Base-by-base conservation (phyloP, 805 yeast genomes). In the Myxozyma kluyveri region DNA sequence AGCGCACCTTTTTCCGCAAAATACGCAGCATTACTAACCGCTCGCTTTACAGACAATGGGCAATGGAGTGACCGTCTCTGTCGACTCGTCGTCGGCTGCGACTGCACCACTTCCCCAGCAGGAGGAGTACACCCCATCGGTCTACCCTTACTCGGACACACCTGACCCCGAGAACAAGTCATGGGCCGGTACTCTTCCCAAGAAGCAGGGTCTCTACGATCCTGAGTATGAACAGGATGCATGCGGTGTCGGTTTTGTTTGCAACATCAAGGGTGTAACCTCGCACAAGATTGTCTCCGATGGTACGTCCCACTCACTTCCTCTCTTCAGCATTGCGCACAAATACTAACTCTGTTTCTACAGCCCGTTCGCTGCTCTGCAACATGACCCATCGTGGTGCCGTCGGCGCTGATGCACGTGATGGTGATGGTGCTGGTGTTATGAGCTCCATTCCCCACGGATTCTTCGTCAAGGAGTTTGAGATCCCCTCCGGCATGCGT, bases 321-420 rank as follows among this genome's bases (percentile, higher is more conserved):
- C 17, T 9, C 26, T 33, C 14, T 17, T 23, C 26, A 3, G 21
- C n/a, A 21, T 19, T n/a, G 42, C n/a, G n/a, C 36, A n/a, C 31
- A 23, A 10, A 31, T 18, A n/a, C n/a, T n/a, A 10, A 29, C 38
- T n/a, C 42, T 26, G 17, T 26, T 9, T 19, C 17, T 3, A 17
- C 42, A 58, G 64, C 65, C 41, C 53, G 82, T 61, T 81, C 80
- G 67, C 74, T 91, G 64, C 81, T 91, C 49, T 90, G 98, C 75
- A 91, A 93, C 73, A 93, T 91, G 99, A 87, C 97, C 56, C 99
- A 91, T 71, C 82, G 99, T 74, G 99, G 99, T 67, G 98, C 98
- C 37, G 96, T 90, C 55, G 95, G 96, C 54, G 77, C 88, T 1
- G 96, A 90, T 66, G 95, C 97, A 21, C 82, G 89, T 64, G 96